Base-by-base conservation (phyloP, 768 basidiomycete species). In the Pulveroboletus sp. region DNA sequence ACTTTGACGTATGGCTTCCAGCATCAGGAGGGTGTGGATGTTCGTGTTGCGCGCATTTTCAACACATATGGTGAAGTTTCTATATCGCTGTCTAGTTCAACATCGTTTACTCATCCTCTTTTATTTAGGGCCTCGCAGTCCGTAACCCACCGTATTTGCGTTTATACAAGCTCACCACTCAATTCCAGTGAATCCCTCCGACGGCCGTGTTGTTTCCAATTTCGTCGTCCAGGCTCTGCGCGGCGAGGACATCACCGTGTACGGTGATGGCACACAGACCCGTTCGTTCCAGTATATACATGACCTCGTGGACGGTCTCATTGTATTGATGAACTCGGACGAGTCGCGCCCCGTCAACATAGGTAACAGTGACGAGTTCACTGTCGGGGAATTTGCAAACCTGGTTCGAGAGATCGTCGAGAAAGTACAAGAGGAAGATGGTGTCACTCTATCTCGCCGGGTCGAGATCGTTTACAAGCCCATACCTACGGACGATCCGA, bases 231-330 rank as follows among this genome's bases (percentile, higher is more conserved):
- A 97, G 62, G 96, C 96, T 14, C 82, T 99, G 47, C 89, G 86
- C 61, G 94, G 93, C 43, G 86, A 98, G 71, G 90, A 97, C 70
- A 87, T 99, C 79, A 97, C 94, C 41, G 92, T 97, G 39, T 95
- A 94, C 65, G 92, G 93, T 45, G 93, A 97, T 65, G 93, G 93
- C 57, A 82, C 72, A 39, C 93, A 95, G 74, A 94, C 93, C 18
- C 88, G 93, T 52, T 95, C 93, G 11, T 93, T 95, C 82, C 93
- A 95, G 73, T 99, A 95, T 72, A 85, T 99, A 52, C 96, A 99
- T 74, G 96, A 99, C 69, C 82, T 99, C 56, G 77, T 95, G 64
- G 93, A 97, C 65, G 96, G 95, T 38, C 73, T 93, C 49, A 93
- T 93, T 65, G 81, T 83, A 18, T 77, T 94, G 58, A 99, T 99